These are phyloP conservation scores for Hymenoscyphus fructigenus DNA, from an alignment of 2,329 filamentous ascomycete species.

Conservation along the genomic window DNA sequence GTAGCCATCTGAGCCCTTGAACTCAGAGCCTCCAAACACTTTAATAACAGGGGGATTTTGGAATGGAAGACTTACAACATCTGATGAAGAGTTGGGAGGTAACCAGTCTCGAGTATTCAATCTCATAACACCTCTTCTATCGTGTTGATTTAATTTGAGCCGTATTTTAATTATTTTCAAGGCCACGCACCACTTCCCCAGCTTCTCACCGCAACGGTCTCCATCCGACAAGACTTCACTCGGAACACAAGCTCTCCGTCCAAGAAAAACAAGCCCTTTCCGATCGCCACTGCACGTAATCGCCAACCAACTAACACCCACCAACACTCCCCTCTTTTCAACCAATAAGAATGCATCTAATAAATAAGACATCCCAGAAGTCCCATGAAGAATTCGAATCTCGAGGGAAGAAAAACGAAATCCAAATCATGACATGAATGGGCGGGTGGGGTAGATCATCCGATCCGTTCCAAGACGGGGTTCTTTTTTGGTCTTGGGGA, in stretches of 20 bases:
- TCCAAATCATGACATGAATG: too few species aligned
- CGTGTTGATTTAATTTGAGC: neutral
- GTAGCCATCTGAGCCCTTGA: neutral
- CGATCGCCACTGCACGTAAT: neutral
- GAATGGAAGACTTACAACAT: neutral
- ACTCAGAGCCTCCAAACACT: neutral
- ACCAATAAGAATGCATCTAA: neutral
- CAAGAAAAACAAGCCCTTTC: neutral
- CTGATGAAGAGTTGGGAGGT: neutral
- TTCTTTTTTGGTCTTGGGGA: too few species aligned
- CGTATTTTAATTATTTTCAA: neutral
- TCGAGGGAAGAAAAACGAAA: too few species aligned
- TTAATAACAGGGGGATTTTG: neutral
- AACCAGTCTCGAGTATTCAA: too few species aligned
- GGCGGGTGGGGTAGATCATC: too few species aligned
- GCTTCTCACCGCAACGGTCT: neutral
- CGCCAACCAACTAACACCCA: neutral
- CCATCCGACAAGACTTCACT: neutral
- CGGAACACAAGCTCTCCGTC: constrained; percentile 2
- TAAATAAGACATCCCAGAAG: neutral
- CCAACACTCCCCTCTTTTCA: neutral
- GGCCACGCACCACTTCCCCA: neutral
- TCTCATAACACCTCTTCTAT: too few species aligned
- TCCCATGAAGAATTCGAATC: too few species aligned
- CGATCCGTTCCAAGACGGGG: too few species aligned